A percentile compares a stretch with the other conserved stretches of the same genome.
phyloP scores from a whole-genome alignment of 768 basidiomycete genomes.

The Suillus discolor region DNA sequence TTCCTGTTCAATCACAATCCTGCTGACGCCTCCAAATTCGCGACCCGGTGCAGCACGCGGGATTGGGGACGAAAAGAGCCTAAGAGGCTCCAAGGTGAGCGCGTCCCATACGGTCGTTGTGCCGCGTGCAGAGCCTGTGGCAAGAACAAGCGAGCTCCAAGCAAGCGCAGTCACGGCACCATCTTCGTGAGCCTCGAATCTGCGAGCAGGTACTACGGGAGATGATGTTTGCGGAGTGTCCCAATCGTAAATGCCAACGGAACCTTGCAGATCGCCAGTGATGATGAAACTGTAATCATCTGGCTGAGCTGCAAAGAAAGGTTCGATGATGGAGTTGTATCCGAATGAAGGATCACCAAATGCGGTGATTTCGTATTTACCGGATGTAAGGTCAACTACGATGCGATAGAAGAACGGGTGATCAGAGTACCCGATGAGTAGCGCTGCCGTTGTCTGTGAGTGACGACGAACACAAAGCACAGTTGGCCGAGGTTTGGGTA shows the following conservation, averaged over 20 bases:
- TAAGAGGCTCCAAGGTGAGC: constrained; percentile 58
- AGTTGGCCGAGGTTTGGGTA: constrained; percentile 12
- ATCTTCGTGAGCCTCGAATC: constrained; percentile 67
- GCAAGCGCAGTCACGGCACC: constrained; percentile 65
- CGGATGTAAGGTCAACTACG: constrained; percentile 34
- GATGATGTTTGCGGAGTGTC: constrained; percentile 14
- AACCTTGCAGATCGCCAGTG: constrained; percentile 67
- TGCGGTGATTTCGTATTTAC: constrained; percentile 29
- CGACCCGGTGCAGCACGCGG: constrained; percentile 36
- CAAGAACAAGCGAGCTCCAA: constrained; percentile 60
- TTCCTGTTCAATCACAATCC: constrained; percentile 58
- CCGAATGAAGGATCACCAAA: constrained; percentile 60
- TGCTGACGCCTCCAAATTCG: constrained; percentile 48
- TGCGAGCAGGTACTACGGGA: constrained; percentile 39
- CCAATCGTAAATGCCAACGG: constrained; percentile 64
- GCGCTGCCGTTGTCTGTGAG: constrained; percentile 18
- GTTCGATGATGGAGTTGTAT: constrained; percentile 49
- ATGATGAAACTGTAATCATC: constrained; percentile 55
- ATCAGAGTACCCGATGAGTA: constrained; percentile 56
- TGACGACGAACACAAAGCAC: constrained; percentile 16
- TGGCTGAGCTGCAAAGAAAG: constrained; percentile 44
- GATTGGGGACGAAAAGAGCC: constrained; percentile 54
- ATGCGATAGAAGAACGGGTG: constrained; percentile 57
- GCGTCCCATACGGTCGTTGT: constrained; percentile 65
- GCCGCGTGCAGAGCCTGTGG: constrained; percentile 68